phyloP scores from a whole-genome alignment of 345 rosid species.

The Schrenkiella parvula region DNA sequence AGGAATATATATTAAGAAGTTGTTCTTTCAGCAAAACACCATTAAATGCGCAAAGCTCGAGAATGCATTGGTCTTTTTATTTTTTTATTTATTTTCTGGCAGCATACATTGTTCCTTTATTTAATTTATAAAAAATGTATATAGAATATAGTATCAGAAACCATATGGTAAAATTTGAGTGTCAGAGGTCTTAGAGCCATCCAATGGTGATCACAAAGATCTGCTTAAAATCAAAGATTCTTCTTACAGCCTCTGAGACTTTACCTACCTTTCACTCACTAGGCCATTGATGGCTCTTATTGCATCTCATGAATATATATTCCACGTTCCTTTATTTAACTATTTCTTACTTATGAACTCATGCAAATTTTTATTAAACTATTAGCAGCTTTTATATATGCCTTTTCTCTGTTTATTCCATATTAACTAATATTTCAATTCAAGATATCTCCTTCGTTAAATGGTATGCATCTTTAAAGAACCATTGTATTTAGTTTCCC shows the following conservation, averaged over 20 bases:
- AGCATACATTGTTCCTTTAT: background rate
- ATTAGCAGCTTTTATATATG: too few species aligned
- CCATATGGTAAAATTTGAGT: conserved; percentile 7
- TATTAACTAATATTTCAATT: too few species aligned
- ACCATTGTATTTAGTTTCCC: too few species aligned
- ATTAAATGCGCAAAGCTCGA: background rate
- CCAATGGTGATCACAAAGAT: background rate
- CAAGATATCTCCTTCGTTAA: too few species aligned
- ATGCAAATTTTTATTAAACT: background rate
- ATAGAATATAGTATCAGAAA: conserved; percentile 14
- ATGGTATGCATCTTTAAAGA: too few species aligned
- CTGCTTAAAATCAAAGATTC: conserved; percentile 11
- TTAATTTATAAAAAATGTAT: background rate
- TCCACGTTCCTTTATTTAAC: conserved; percentile 7
- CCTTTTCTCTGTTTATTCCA: too few species aligned
- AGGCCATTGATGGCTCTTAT: conserved; percentile 3
- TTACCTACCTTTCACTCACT: background rate
- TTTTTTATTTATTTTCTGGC: background rate
- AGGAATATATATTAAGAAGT: too few species aligned
- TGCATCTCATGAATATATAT: conserved; percentile 10
- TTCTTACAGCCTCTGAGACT: conserved; percentile 5
- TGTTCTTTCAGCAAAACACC: background rate
- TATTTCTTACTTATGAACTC: background rate
- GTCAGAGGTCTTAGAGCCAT: conserved; percentile 13
- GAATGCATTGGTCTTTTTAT: background rate